Conservation (phyloP, 2,329 filamentous ascomycete species). For the Fonsecaea monophora region DNA sequence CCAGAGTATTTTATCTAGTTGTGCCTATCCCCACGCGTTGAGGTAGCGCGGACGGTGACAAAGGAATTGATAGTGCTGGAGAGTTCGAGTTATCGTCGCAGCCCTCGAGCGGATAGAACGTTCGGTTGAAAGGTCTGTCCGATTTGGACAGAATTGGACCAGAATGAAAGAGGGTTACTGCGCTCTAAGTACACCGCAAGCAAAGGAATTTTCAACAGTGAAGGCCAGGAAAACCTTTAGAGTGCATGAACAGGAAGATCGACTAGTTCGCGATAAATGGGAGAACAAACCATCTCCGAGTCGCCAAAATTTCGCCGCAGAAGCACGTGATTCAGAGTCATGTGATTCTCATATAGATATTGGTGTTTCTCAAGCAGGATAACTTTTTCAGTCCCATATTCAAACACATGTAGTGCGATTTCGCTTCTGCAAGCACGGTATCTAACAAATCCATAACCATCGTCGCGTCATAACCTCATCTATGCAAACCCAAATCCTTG, state of each 20-base stretch:
- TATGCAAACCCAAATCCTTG: background rate
- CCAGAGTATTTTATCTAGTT: background rate
- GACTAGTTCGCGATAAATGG: conserved; percentile 6
- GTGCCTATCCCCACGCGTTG: background rate
- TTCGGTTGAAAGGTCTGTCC: background rate
- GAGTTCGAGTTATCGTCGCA: background rate
- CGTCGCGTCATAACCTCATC: conserved; percentile 18
- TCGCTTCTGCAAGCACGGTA: conserved; percentile 15
- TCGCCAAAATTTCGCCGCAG: conserved; percentile 16
- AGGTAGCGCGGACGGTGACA: background rate
- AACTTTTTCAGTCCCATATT: background rate
- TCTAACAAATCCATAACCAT: conserved; percentile 15
- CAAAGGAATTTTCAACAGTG: background rate
- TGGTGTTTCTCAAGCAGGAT: background rate
- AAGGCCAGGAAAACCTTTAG: background rate
- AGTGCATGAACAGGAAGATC: background rate
- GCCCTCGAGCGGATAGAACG: background rate
- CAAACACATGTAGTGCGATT: background rate
- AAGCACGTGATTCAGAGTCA: background rate
- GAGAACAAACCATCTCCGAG: conserved; percentile 18
- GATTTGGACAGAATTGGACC: background rate
- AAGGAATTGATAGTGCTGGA: background rate
- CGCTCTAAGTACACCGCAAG: background rate
- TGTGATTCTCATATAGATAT: background rate
- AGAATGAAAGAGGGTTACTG: background rate